Evolutionary conservation across 176 grass and related monocot genomes (phyloP).

Genomic region (Triticum dicoccoides): DNA sequence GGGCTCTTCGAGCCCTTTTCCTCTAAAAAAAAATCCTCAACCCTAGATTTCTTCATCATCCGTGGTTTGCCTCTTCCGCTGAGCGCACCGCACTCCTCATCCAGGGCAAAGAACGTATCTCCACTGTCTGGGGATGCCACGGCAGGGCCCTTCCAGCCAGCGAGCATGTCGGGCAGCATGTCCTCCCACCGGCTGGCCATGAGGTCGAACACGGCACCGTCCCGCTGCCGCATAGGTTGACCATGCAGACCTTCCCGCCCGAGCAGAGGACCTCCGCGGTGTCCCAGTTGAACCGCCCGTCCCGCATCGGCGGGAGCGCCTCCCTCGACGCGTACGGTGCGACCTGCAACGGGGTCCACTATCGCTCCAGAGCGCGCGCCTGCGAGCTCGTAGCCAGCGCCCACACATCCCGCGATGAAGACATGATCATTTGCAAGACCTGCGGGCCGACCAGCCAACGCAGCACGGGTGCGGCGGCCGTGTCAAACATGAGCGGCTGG

Average conservation of each 20-base stretch:
- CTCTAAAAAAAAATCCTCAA: too few relatives aligned
- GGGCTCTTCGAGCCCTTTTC: too few relatives aligned
- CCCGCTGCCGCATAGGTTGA: constrained; percentile 57
- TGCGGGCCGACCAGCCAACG: constrained; percentile 19
- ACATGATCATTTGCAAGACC: constrained; percentile 26
- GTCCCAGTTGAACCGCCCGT: constrained; percentile 68
- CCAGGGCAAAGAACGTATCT: constrained; percentile 46
- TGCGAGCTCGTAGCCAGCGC: constrained; percentile 39
- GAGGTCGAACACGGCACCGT: constrained; percentile 63
- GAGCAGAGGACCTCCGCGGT: constrained; percentile 57
- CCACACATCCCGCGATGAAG: constrained; percentile 55
- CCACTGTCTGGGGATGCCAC: not conserved
- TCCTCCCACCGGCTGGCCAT: not conserved
- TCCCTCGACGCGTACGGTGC: not conserved
- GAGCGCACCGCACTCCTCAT: constrained; percentile 53
- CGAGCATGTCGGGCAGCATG: constrained; percentile 72
- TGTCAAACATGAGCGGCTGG: constrained; percentile 10
- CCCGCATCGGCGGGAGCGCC: constrained; percentile 36
- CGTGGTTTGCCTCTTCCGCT: too few relatives aligned
- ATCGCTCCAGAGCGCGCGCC: constrained; percentile 41
- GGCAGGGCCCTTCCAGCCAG: constrained; percentile 66
- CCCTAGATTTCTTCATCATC: too few relatives aligned
- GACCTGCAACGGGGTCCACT: constrained; percentile 35
- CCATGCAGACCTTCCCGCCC: constrained; percentile 60
- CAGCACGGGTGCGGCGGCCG: not conserved